phyloP scores from a whole-genome alignment of 2,329 filamentous ascomycete genomes.

The Neophaeococcomyces mojaviensis region DNA sequence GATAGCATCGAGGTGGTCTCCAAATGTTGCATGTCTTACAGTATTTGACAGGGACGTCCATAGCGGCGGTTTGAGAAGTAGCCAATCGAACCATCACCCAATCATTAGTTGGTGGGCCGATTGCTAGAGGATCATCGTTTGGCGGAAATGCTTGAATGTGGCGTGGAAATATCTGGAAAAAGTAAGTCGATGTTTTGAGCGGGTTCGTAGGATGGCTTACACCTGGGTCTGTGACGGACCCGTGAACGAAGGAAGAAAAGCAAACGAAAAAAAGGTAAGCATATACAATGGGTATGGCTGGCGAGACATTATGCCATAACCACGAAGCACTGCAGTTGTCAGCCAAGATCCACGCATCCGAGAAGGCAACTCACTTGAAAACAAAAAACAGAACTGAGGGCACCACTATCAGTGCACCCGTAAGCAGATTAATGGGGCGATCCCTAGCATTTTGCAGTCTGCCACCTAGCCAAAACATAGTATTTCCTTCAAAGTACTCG shows the following conservation, averaged over 20 bases:
- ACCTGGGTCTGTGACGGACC: constrained; percentile 84
- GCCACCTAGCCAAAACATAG: constrained; percentile 77
- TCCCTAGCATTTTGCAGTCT: constrained; percentile 82
- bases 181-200: constrained; percentile 7
- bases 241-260: constrained; percentile 88
- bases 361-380: constrained; percentile 53
- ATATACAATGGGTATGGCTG: constrained; percentile 81
- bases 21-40: constrained; percentile 97
- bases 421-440: constrained; percentile 81
- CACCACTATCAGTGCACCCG: constrained; percentile 69
- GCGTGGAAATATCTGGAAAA: constrained; percentile 75
- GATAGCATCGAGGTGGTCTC: constrained; percentile 90
- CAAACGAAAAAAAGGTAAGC: constrained; percentile 87
- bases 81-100: constrained; percentile 87
- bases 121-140: constrained; percentile 69
- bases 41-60: constrained; percentile 97
- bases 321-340: constrained; percentile 55
- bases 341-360: constrained; percentile 11
- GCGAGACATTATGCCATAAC: constrained; percentile 78
- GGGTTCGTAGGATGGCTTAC: constrained; percentile 49
- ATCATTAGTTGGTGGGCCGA: constrained; percentile 81
- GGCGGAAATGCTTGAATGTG: constrained; percentile 87
- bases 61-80: constrained; percentile 67
- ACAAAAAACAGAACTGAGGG: constrained; percentile 77
- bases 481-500: constrained; percentile 91